phyloP scores from a whole-genome alignment of 2,329 filamentous ascomycete genomes.

The Pseudocercospora eumusae region DNA sequence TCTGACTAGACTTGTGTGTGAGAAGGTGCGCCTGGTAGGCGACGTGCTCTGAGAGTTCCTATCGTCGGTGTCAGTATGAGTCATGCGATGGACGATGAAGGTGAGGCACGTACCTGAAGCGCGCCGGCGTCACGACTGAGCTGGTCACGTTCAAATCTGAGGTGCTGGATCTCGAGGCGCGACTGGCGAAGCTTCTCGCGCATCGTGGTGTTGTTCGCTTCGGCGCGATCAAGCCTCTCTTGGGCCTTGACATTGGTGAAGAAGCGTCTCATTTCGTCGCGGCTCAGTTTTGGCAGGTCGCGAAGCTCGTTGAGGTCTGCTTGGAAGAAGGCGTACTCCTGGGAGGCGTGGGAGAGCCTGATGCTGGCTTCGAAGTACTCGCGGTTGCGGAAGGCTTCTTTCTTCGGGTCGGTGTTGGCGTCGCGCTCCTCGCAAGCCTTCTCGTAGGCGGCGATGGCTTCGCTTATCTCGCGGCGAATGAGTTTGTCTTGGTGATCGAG shows the following conservation, averaged over 20 bases:
- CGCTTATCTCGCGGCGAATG: conserved; percentile 10
- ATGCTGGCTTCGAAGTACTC: conserved; percentile 25
- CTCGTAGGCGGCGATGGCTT: conserved; percentile 12
- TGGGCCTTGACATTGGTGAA: conserved; percentile 13
- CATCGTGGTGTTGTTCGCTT: conserved; percentile 1
- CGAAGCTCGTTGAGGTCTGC: conserved; percentile 18
- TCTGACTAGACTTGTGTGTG: background rate
- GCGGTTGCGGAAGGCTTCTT: conserved; percentile 15
- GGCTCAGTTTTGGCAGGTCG: conserved; percentile 16
- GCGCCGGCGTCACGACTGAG: conserved; percentile 5
- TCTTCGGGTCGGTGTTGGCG: conserved; percentile 12
- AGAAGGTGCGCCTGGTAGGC: conserved; percentile 16
- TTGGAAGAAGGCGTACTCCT: conserved; percentile 19
- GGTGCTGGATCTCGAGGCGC: conserved; percentile 12
- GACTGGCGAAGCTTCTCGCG: conserved; percentile 12
- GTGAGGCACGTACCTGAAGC: background rate
- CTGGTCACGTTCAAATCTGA: conserved; percentile 14
- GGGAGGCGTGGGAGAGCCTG: conserved; percentile 15
- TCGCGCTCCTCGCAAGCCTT: conserved; percentile 3
- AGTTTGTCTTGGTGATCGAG: background rate
- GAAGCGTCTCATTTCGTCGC: conserved; percentile 7
- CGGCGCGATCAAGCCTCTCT: conserved; percentile 12
- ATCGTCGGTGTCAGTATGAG: background rate
- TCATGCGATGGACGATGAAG: too few relatives aligned
- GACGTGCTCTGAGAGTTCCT: conserved; percentile 13